Evolutionary conservation across 306 rosid genomes (phyloP).

Genomic region (Prunus mume): DNA sequence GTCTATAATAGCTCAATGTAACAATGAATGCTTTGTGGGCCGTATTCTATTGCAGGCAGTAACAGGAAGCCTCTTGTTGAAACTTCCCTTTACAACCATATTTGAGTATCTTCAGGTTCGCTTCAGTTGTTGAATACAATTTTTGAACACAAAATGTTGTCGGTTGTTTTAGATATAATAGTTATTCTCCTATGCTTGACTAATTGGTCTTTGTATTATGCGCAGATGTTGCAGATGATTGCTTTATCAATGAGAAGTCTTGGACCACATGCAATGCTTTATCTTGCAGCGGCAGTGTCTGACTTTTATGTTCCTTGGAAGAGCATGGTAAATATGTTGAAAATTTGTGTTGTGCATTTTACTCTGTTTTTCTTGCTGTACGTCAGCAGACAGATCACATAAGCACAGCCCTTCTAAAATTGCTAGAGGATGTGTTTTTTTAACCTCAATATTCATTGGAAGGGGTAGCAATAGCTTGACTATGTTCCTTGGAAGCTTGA

Average conservation of each 20-base stretch:
- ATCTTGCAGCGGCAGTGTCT: constrained; percentile 95
- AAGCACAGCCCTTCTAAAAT: not conserved
- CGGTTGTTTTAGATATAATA: constrained; percentile 5
- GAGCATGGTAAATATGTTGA: constrained; percentile 68
- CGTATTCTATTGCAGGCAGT: constrained; percentile 61
- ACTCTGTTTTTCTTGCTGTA: not conserved
- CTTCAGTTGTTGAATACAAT: constrained; percentile 11
- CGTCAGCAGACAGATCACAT: not conserved
- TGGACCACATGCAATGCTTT: constrained; percentile 66
- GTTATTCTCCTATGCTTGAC: constrained; percentile 10
- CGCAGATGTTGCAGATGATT: constrained; percentile 71
- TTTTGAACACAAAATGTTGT: constrained; percentile 11
- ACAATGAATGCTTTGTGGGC: constrained; percentile 13
- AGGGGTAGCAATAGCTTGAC: not conserved
- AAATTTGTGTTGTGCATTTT: not conserved
- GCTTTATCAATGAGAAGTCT: constrained; percentile 46
- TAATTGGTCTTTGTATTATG: not conserved
- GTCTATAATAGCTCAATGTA: constrained; percentile 3
- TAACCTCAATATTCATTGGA: not conserved
- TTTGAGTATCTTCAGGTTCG: constrained; percentile 98
- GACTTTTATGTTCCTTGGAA: constrained; percentile 94
- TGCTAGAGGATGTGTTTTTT: not conserved
- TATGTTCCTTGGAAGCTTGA: not conserved
- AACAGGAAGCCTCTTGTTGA: constrained; percentile 55
- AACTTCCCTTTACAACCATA: constrained; percentile 79